Percentiles rank a stretch among this genome's conserved stretches.
These are phyloP conservation scores for Trichoderma orchidacearum DNA, from an alignment of 495 filamentous ascomycete species.

Conservation along the genomic window DNA sequence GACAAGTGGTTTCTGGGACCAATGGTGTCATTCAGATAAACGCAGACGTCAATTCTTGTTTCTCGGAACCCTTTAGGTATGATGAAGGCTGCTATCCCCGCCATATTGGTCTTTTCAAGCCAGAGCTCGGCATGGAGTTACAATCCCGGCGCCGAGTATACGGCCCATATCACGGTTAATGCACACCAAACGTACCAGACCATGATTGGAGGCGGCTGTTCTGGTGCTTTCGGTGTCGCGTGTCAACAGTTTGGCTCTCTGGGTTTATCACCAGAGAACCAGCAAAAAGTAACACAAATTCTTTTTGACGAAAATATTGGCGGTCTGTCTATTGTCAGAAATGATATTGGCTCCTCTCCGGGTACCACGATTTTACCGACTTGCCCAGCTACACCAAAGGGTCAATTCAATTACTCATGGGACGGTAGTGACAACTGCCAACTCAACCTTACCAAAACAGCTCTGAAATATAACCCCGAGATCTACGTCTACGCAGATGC, in stretches of 20 bases:
- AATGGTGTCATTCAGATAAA: neutral
- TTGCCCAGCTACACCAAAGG: conserved; percentile 19
- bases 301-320: conserved; percentile 30
- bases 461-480: conserved; percentile 16
- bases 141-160: neutral
- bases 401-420: conserved; percentile 25
- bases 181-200: conserved; percentile 21
- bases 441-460: conserved; percentile 30
- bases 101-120: neutral
- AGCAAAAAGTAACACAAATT: conserved; percentile 22
- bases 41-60: neutral
- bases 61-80: neutral
- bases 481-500: conserved; percentile 33
- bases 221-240: conserved; percentile 33
- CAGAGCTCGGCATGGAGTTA: neutral
- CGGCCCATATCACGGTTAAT: conserved; percentile 17
- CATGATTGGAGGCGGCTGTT: conserved; percentile 31
- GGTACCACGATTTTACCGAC: conserved; percentile 26
- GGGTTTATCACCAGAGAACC: conserved; percentile 22
- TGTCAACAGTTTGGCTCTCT: conserved; percentile 17
- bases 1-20: neutral
- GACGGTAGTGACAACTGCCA: conserved; percentile 33
- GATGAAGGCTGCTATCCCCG: neutral
- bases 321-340: conserved; percentile 37
- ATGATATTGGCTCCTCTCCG: conserved; percentile 34